phyloP scores from a whole-genome alignment of 208 protist species.

The Spironucleus salmonicida region DNA sequence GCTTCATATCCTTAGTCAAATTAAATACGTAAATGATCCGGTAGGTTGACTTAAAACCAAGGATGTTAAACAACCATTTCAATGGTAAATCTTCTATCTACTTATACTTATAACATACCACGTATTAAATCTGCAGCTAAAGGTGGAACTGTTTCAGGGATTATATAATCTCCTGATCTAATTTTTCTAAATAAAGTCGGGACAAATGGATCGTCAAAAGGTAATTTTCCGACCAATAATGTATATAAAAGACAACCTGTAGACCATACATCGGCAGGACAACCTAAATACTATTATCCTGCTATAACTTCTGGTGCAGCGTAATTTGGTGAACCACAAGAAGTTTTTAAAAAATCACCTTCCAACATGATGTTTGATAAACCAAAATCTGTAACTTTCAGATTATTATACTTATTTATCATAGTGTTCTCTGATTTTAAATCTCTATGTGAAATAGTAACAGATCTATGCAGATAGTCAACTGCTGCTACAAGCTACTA shows the following conservation, averaged over 20 bases:
- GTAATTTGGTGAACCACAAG: conserved; percentile 38
- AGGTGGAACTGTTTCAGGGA: background rate
- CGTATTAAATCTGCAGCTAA: conserved; percentile 1
- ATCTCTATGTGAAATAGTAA: conserved; percentile 27
- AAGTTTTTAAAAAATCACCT: conserved; percentile 34
- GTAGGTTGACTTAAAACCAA: conserved; percentile 10
- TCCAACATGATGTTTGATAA: conserved; percentile 38
- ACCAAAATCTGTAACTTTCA: conserved; percentile 40
- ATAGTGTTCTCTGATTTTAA: conserved; percentile 37
- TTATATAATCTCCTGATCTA: conserved; percentile 1
- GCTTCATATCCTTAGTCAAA: background rate
- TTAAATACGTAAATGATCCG: background rate
- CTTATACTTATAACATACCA: background rate
- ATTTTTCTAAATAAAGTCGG: conserved; percentile 25
- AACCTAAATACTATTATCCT: conserved; percentile 22
- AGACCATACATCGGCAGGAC: conserved; percentile 35
- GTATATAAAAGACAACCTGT: conserved; percentile 30
- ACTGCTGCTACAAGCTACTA: conserved; percentile 72
- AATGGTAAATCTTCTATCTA: conserved; percentile 6
- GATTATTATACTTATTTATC: background rate
- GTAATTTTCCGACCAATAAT: conserved; percentile 21
- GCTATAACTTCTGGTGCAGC: conserved; percentile 35
- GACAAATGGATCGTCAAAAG: conserved; percentile 31
- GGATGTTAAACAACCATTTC: background rate
- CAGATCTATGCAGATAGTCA: conserved; percentile 54